Evolutionary conservation across 2,329 filamentous ascomycete species (phyloP), one percentile per base, ranked within the genome.

Genomic region (Talaromyces sp.): DNA sequence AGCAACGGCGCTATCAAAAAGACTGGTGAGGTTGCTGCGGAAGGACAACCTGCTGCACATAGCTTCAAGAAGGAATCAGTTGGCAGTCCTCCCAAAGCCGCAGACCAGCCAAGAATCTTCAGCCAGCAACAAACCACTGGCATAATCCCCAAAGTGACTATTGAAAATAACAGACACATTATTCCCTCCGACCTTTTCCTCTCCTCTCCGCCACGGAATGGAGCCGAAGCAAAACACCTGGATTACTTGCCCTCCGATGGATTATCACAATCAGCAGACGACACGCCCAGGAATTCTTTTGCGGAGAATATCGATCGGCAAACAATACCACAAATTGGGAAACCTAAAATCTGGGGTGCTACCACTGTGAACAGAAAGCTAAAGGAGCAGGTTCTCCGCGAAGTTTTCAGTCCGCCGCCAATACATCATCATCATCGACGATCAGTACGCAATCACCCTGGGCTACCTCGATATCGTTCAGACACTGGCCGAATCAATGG

Each of bases 121-220:
- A 89, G 87, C 72, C 93, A 97, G 75, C 96, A 92, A 13, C 85
- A 97, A 66, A 86, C 91, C 64, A 85, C 86, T 41, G 85, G 87
- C 39, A 86, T 90, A 24, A 87, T 96, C 35, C 93, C 94, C 1
- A 94, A 95, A 47, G 94, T 98, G 56, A 92, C 95, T 0, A 92
- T 97, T 67, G 91, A 94, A 73, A 93, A 97, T 75, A 98, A 98
- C 74, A 87, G 90, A 69, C 94, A 98, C 74, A 96, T 98, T 66
- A 88, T 97, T 49, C 94, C 94, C 1, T 88, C 92, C 54, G 91
- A 91, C 71, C 84, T 97, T 33, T 89, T 97, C 59, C 87, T 88
- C 62, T 83, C 89, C 19, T 83, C 78, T 60, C 70, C 78, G 65
- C 75, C 77, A n/a, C 72, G 72, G 35, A 75, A 76, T 22, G 70